Base-by-base conservation (phyloP, 2,329 filamentous ascomycete species). In the Falciphora oryzae region DNA sequence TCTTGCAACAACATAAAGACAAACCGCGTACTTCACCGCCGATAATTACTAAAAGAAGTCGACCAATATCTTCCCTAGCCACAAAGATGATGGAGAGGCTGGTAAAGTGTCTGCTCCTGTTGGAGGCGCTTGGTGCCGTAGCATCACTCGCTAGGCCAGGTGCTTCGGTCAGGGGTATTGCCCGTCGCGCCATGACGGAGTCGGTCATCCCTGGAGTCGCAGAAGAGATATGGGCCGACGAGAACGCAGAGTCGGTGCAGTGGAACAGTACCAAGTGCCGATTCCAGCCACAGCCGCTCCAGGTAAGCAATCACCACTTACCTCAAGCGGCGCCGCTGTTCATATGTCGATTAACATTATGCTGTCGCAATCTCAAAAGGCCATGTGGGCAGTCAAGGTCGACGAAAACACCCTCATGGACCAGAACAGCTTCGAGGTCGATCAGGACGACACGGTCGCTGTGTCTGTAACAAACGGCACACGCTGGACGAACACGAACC, bases 381-480 rank as follows among this genome's bases (percentile, higher is more conserved):
- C 44, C 3, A n/a, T n/a, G 22, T 53, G 44, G 44, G 22, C 10
- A n/a, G 44, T 53, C 44, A 53, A 53, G 44, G 22, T n/a, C 44
- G 18, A 53, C 44, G 8, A 22, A n/a, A 53, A 22, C 44, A n/a
- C 22, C 22, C 6, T 13, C 44, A n/a, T 53, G 18, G 44, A 53
- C 44, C 18, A 53, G 22, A 53, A n/a, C 44, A 53, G 25, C 35
- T 62, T 50, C 38, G 50, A 38, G 13, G 38, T 62, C 28, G 60
- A 62, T 11, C 35, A 28, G 14, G 50, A 63, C 29, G 61, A 63
- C 16, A 59, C 35, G 8, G n/a, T 59, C n/a, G 31, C 53, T 14
- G n/a, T 63, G 18, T 44, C 28, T 6, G 31, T 44, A 31, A 27
- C 53, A 56, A 59, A 59, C 14, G 31, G 56, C 56, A 59, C 62